These are phyloP conservation scores for Suhomyces chickasaworum DNA, from an alignment of 1,139 yeast species.

Conservation along the genomic window DNA sequence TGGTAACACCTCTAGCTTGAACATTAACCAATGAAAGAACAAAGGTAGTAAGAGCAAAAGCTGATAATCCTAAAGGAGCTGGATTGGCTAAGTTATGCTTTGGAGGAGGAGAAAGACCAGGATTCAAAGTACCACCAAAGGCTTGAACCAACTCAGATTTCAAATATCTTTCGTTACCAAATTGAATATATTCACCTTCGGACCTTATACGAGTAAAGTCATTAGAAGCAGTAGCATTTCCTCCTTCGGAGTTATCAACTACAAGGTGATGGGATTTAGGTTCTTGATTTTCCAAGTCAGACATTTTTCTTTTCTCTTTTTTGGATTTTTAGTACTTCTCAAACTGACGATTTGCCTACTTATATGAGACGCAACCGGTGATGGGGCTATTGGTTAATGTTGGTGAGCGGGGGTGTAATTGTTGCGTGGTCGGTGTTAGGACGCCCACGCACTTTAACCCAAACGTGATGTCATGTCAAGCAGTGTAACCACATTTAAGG, in stretches of 20 bases:
- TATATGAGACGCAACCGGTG: constrained; percentile 2
- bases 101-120: constrained; percentile 67
- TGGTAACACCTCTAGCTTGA: constrained; percentile 57
- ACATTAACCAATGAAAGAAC: constrained; percentile 62
- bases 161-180: constrained; percentile 72
- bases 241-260: constrained; percentile 3
- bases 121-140: constrained; percentile 74
- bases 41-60: constrained; percentile 84
- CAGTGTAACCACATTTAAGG: not conserved
- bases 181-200: constrained; percentile 62
- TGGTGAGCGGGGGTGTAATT: constrained; percentile 6
- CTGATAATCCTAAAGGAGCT: constrained; percentile 82
- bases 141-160: constrained; percentile 56
- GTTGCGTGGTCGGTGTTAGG: constrained; percentile 9
- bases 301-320: constrained; percentile 5
- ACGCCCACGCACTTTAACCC: too few relatives aligned
- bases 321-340: too few relatives aligned
- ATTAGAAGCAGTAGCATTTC: constrained; percentile 3
- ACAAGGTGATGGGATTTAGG: constrained; percentile 8
- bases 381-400: constrained; percentile 2
- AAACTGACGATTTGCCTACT: constrained; percentile 1
- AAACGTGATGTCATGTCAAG: constrained; percentile 3
- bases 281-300: constrained; percentile 13
- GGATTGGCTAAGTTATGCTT: constrained; percentile 81
- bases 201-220: constrained; percentile 17